Evolutionary conservation across 352 stramenopile genomes (phyloP), one percentile per base, ranked within the genome.

Genomic region (Globisporangium apiculatum): DNA sequence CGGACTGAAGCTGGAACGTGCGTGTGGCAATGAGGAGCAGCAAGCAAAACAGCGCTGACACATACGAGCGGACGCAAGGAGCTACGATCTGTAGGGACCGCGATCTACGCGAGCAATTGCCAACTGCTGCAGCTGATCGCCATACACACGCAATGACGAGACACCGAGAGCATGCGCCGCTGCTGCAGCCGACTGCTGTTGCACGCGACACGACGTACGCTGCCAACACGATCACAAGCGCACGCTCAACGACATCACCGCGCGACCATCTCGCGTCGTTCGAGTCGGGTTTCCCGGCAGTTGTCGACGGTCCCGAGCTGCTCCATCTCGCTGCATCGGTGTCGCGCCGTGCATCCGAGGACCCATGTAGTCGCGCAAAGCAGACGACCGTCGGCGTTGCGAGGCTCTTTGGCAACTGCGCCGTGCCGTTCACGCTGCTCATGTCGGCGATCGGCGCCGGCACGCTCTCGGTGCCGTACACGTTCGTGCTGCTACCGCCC

Each of bases 401-500:
- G 14, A 31, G 41, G 12, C 14, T 66, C 18, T 38, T 54, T 36
- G 37, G 53, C 36, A 45, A 61, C n/a, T 66, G 62, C 45, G 58
- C 52, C 1, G 48, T 69, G 24, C 42, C 58, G 24, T 66, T 69
- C 43, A 86, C 73, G 37, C 64, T 86, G 53, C 61, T 86, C 14
- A 86, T 86, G 75, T 83, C 75, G 15, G 73, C 75, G 2, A 80
- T 86, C 48, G 82, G 82, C 45, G 79, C 76, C 14, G 82, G 82
- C 17, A 79, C 89, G 76, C 66, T 91, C 12, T 78, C 73, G 0
- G 65, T 91, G 51, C 79, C 82, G 14, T 91, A 86, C 66, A 86
- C 78, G 41, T 91, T 91, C 55, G 50, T 86, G 31, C 57, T 84
- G 14, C 63, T 81, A 38, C 68, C 79, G 0, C 68, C 68, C 14